Evolutionary conservation across 2,329 filamentous ascomycete species (phyloP), one percentile per base, ranked within the genome.

Genomic region (Fusarium sulawesiense): DNA sequence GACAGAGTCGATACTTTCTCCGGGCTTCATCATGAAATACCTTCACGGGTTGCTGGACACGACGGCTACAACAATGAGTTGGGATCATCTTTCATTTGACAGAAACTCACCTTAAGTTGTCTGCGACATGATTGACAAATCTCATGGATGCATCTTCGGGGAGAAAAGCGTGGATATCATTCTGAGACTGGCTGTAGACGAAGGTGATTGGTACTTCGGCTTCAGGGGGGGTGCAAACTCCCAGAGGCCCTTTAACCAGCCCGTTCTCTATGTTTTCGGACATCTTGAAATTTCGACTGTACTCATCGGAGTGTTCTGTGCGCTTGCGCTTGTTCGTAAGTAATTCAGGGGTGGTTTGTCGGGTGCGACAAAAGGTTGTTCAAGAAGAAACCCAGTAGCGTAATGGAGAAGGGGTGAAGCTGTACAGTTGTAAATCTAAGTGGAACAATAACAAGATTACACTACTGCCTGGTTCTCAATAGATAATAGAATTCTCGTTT

Each of bases 1-100:
- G 76, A 29, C 75, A 77, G 18, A 78, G 56, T 14, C 76, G 66
- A 54, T 73, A 78, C 30, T 75, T 76, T 34, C 69, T 51, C 37
- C 71, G 62, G 18, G 42, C 47, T 12, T 47, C 27, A 30, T 77
- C 74, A 45, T 75, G 70, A 46, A 73, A 77, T 3, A 76, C 72
- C 23, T 68, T 72, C 10, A 77, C 71, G 11, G 74, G 74, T 40
- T 77, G 71, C 37, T 75, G 66, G 12, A 76, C 59, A 27, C 64
- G 66, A 18, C 62, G 69, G 27, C 73, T 77, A 20, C 3, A 25
- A 23, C 20, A 25, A 14, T 68, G 42, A 64, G 63, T 23, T 21
- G n/a, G 16, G 25, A 14, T 29, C 25, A 29, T n/a, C 10, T 27
- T 29, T 27, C 14, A n/a, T 20, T 46, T 46, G 23, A 20, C 16